Evolutionary conservation across 768 basidiomycete species (phyloP).

Genomic region (Mycena belliarum): DNA sequence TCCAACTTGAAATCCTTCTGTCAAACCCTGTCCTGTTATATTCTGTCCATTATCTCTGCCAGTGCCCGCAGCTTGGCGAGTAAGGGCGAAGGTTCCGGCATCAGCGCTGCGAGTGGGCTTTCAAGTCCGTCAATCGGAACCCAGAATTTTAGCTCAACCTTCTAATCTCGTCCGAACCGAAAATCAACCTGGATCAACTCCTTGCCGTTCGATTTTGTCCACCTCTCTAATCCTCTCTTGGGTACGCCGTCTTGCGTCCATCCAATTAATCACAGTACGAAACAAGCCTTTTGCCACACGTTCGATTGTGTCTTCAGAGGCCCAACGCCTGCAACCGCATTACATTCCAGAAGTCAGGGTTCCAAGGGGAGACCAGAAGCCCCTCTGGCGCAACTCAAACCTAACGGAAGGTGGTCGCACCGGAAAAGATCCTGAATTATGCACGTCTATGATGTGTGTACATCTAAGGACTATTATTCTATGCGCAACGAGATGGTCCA

Average conservation of each 20-base stretch:
- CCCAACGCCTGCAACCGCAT: too few species aligned
- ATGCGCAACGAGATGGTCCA: neutral
- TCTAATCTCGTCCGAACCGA: neutral
- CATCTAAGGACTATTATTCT: neutral
- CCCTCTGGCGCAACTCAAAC: too few species aligned
- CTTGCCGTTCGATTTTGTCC: neutral
- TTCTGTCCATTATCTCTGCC: too few species aligned
- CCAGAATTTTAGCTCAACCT: too few species aligned
- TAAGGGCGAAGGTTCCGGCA: too few species aligned
- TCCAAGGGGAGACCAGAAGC: neutral
- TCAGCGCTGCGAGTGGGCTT: too few species aligned
- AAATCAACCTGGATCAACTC: too few species aligned
- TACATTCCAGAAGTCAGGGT: neutral
- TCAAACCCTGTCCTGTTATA: too few species aligned
- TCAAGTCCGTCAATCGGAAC: too few species aligned
- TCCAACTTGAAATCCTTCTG: too few species aligned
- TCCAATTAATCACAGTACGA: neutral
- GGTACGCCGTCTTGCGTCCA: neutral
- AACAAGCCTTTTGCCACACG: neutral
- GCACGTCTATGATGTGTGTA: neutral
- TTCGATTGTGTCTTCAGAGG: neutral
- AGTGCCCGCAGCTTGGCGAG: too few species aligned
- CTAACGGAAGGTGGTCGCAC: too few species aligned
- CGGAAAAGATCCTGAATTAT: neutral
- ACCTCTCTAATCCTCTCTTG: neutral